Base-by-base conservation (phyloP, 2,329 filamentous ascomycete genomes). In the Hymenoscyphus fraxineus region DNA sequence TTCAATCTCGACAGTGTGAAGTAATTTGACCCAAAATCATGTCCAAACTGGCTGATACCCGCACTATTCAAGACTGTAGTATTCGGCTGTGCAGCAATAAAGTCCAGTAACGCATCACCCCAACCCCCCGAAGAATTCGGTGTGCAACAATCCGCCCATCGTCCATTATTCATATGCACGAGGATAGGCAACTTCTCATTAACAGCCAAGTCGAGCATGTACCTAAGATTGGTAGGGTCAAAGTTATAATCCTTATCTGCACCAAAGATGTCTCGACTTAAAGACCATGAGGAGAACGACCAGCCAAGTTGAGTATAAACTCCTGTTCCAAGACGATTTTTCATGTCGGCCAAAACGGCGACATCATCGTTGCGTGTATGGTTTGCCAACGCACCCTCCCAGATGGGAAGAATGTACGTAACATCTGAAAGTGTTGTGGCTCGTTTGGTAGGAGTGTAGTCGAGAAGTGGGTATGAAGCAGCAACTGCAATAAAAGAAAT, bases 81-180 rank as follows among this genome's bases (percentile, higher is more conserved):
- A 19, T 65, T 62, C 22, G 65, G 65, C 12, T 65, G 35, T 4
- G 58, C 32, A 12, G 66, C 66, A 54, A 68, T 67, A 44, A 59
- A 44, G 59, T 67, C 65, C 6, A 68, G 59, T 12, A 66, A 58
- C 31, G 41, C 27, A 67, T 68, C 66, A n/a, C 63, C 63, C 66
- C 66, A 68, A 2, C 65, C 66, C 1, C 65, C 65, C 35, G 47
- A 58, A 1, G 60, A 63, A 39, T 68, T 68, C 9, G 66, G 65
- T 27, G 66, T 68, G 32, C 66, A 68, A 39, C 66, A 68, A 41
- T 67, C 65, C 6, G 66, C 65, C 65, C 65, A 68, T 27, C 66
- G 58, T 0, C 66, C 66, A 60, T 67, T 64, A 39, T 68, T 68
- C 66, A 68, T 68, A 54, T 68, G 66, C 15, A 68, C 63, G 3